Base-by-base conservation (phyloP, 1,284 basidiomycete species). In the Malassezia sympodialis region DNA sequence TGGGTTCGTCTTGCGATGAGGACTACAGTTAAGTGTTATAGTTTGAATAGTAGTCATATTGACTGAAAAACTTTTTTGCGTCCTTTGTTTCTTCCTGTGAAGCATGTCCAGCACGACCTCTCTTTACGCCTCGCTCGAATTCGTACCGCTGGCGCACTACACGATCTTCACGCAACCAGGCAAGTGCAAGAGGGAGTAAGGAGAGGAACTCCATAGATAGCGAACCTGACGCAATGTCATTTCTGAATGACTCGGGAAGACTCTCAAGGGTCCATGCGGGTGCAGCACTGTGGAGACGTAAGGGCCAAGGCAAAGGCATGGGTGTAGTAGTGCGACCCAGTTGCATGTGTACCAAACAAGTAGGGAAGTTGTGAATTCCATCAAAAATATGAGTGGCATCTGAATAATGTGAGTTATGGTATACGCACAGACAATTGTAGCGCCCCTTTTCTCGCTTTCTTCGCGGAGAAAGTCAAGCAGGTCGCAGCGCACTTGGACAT, bases 401-500 rank as follows among this genome's bases (percentile, higher is more conserved):
- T 62, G n/a, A n/a, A n/a, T n/a, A 40, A 3, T 8, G 42, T 37
- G 19, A 35, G 28, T 14, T 49, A 21, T 35, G n/a, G 14, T 5
- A 32, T 21, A 78, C 85, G 65, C 71, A 84, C 88, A 98, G 49
- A 98, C 78, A 56, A 98, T 87, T 4, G 93, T 96, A 3, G 91
- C 88, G 0, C 83, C 82, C 21, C 94, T 81, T 12, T 77, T 76
- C 61, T 86, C 82, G 60, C 88, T 88, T 70, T 99, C 94, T 19
- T 81, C 77, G 61, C 84, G 84, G 40, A 99, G 80, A 76, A 96
- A 98, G 17, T 79, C 81, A 62, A 99, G 82, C 21, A 99, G 79
- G 61, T 94, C 88, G 49, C 88, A 83, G 43, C 94, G 84, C 40
- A 99, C 94, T 35, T 96, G 82, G 6, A 96, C 91, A 67, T 99